phyloP scores from a whole-genome alignment of 139 green algal genomes.

The Chlorella sorokiniana region DNA sequence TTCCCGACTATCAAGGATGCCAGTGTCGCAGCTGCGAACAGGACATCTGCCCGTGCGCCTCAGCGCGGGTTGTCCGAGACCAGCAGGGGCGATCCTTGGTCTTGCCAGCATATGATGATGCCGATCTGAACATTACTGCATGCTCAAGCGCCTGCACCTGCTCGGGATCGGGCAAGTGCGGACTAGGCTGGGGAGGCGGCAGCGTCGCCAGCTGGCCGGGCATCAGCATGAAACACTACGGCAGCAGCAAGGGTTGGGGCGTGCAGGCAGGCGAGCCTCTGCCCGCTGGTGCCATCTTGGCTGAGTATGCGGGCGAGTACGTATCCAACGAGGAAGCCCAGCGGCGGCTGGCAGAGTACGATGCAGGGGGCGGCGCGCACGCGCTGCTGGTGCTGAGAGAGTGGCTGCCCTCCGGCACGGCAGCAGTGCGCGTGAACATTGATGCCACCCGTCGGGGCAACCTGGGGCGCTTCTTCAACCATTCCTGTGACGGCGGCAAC shows the following conservation, averaged over 20 bases:
- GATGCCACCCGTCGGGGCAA: slow-evolving; percentile 69
- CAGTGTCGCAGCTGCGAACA: too few relatives aligned
- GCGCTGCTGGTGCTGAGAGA: slow-evolving; percentile 66
- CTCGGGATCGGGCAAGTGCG: too few relatives aligned
- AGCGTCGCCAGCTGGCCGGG: too few relatives aligned
- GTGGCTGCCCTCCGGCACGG: slow-evolving; percentile 49
- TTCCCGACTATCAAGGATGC: too few relatives aligned
- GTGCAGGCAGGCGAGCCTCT: slow-evolving; percentile 34
- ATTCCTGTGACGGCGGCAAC: slow-evolving; percentile 68
- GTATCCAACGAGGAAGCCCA: slow-evolving; percentile 46
- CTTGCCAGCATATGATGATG: too few relatives aligned
- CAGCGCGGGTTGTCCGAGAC: too few relatives aligned
- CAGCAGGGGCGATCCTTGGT: too few relatives aligned
- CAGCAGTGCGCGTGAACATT: slow-evolving; percentile 63
- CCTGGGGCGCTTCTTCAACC: slow-evolving; percentile 72
- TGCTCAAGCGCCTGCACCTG: too few relatives aligned
- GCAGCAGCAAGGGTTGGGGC: slow-evolving; percentile 45
- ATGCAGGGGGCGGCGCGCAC: slow-evolving; percentile 48
- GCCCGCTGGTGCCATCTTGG: background rate
- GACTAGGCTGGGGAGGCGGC: too few relatives aligned
- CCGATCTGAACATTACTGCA: too few relatives aligned
- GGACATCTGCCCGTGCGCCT: too few relatives aligned
- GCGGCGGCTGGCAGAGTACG: slow-evolving; percentile 54
- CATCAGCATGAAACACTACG: background rate
- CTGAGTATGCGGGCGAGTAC: slow-evolving; percentile 60